phyloP scores from a whole-genome alignment of 805 yeast genomes.

The Nakazawaea molendinolei region DNA sequence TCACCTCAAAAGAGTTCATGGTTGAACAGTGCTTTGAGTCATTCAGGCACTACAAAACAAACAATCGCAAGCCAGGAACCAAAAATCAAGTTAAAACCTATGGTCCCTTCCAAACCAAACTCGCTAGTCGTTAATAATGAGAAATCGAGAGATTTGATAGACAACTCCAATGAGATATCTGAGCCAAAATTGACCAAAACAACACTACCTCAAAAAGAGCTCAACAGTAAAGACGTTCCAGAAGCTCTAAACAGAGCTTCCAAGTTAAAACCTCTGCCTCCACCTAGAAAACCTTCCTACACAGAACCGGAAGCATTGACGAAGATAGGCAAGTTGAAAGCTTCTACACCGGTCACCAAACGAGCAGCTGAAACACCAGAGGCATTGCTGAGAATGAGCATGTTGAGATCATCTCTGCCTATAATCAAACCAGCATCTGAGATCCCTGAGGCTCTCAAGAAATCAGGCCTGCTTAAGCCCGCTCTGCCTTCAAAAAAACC shows the following conservation, averaged over 20 bases:
- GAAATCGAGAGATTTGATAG: not conserved
- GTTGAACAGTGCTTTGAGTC: conserved; percentile 9
- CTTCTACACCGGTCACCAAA: conserved; percentile 16
- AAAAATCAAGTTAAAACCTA: conserved; percentile 7
- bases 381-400: conserved; percentile 19
- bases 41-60: conserved; percentile 4
- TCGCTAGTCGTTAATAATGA: conserved; percentile 4
- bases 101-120: conserved; percentile 11
- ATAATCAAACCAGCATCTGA: conserved; percentile 1
- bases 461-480: conserved; percentile 13
- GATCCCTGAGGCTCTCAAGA: conserved; percentile 14
- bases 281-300: not conserved
- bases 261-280: conserved; percentile 12
- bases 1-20: conserved; percentile 7
- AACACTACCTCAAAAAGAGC: no score
- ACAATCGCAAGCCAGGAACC: not conserved
- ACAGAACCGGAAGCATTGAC: conserved; percentile 15
- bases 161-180: not conserved
- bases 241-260: not conserved
- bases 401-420: conserved; percentile 10
- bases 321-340: conserved; percentile 14
- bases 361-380: conserved; percentile 20
- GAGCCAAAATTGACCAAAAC: not conserved
- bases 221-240: not conserved
- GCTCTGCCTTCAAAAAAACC: conserved; percentile 8